These are phyloP conservation scores for Fusarium clavum DNA, from an alignment of 2,329 filamentous ascomycete species.

Conservation along the genomic window DNA sequence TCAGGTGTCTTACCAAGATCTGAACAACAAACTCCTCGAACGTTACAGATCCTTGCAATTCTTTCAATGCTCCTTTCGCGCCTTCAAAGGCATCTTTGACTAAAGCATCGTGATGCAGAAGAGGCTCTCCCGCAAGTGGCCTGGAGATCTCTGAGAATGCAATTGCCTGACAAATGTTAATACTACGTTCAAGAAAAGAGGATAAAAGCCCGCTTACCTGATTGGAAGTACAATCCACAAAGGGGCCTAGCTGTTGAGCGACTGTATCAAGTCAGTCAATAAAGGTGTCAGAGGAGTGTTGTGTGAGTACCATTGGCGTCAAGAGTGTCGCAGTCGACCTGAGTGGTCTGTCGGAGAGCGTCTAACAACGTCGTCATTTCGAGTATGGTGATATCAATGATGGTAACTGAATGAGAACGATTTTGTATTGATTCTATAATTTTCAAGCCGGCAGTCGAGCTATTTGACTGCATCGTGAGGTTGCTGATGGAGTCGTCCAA, in stretches of 20 bases:
- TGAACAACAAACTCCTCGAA: constrained; percentile 66
- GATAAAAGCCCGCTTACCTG: constrained; percentile 37
- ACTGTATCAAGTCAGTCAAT: constrained; percentile 42
- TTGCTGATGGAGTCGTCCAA: not conserved
- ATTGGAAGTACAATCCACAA: constrained; percentile 54
- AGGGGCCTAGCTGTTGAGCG: constrained; percentile 49
- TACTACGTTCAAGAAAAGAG: not conserved
- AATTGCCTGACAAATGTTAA: constrained; percentile 47
- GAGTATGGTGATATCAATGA: not conserved
- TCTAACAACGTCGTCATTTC: constrained; percentile 47
- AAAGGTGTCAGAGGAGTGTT: no score
- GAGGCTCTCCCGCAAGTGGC: constrained; percentile 28
- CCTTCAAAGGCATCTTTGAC: constrained; percentile 46
- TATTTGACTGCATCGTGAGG: constrained; percentile 7
- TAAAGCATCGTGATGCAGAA: constrained; percentile 46
- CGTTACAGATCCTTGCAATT: constrained; percentile 38
- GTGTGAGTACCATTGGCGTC: constrained; percentile 47
- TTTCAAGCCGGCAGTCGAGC: not conserved
- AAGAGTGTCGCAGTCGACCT: constrained; percentile 54
- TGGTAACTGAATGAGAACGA: no score
- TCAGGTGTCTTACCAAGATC: constrained; percentile 57
- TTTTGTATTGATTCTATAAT: constrained; percentile 7
- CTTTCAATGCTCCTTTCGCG: constrained; percentile 33
- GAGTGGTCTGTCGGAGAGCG: constrained; percentile 45
- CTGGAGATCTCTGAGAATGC: constrained; percentile 50